These are phyloP conservation scores for Trichoderma virens DNA, from an alignment of 495 filamentous ascomycete species.

Conservation along the genomic window DNA sequence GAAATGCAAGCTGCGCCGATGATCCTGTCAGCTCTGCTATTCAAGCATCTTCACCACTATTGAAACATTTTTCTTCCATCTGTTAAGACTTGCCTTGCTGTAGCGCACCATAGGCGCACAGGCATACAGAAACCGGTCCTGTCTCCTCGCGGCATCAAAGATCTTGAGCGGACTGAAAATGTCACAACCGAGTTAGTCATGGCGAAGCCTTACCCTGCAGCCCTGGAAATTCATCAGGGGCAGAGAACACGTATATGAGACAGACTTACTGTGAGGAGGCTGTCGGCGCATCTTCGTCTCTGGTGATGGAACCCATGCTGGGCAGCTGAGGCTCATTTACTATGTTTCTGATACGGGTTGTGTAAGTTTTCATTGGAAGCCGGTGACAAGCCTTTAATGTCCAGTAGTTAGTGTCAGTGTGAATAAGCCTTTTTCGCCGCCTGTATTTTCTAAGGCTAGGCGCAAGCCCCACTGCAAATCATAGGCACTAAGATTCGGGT, in stretches of 20 bases:
- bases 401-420: not conserved
- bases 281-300: not conserved
- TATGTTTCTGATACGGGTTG: not conserved
- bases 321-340: not conserved
- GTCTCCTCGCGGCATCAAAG: slow-evolving; percentile 46
- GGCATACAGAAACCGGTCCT: slow-evolving; percentile 46
- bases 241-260: no score
- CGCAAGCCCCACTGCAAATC: no score
- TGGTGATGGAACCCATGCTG: not conserved
- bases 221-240: not conserved
- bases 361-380: not conserved
- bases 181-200: slow-evolving; percentile 14
- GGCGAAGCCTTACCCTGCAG: not conserved
- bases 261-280: slow-evolving; percentile 2
- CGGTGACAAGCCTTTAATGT: not conserved
- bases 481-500: not conserved
- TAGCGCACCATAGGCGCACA: slow-evolving; percentile 66
- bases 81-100: slow-evolving; percentile 46
- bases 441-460: not conserved
- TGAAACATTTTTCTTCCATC: no score
- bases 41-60: no score
- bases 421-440: not conserved
- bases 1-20: slow-evolving; percentile 50
- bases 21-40: not conserved
- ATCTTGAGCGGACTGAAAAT: slow-evolving; percentile 47